Evolutionary conservation across 177 flowering plant species (phyloP).

Genomic region (Vitis hybrid): DNA sequence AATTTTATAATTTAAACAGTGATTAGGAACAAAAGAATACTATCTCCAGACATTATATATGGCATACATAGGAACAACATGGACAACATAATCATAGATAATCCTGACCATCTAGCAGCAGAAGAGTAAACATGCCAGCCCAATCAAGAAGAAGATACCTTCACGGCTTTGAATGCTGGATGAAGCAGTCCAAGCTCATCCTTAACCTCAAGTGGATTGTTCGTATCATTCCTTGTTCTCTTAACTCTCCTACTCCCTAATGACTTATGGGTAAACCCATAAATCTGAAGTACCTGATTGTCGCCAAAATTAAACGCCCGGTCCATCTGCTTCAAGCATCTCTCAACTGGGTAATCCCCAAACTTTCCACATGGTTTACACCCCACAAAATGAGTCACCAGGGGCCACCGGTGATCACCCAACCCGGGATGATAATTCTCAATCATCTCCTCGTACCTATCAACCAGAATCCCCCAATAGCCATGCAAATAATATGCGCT

Average conservation of each 20-base stretch:
- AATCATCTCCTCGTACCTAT: conserved; percentile 44
- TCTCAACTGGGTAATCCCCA: conserved; percentile 38
- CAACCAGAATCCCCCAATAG: conserved; percentile 59
- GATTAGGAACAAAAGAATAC: conserved; percentile 23
- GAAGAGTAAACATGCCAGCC: not conserved
- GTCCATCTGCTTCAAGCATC: conserved; percentile 48
- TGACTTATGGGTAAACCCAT: conserved; percentile 37
- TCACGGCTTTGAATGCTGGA: conserved; percentile 27
- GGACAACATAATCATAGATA: conserved; percentile 1
- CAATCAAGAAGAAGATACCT: conserved; percentile 18
- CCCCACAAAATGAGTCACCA: conserved; percentile 44
- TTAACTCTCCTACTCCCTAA: conserved; percentile 29
- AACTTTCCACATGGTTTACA: conserved; percentile 39
- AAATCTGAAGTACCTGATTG: conserved; percentile 39
- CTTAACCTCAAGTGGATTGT: conserved; percentile 29
- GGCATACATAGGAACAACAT: conserved; percentile 5
- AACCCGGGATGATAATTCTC: conserved; percentile 33
- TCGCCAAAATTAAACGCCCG: conserved; percentile 49
- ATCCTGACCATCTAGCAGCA: not conserved
- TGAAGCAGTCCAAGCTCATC: conserved; percentile 35
- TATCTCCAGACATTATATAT: conserved; percentile 7
- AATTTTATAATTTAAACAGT: conserved; percentile 9
- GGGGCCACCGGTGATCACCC: conserved; percentile 38
- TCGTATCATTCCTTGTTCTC: conserved; percentile 31
- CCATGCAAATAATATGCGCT: conserved; percentile 49